Conservation (phyloP, 768 basidiomycete genomes). For the Pleurotus djamor region DNA sequence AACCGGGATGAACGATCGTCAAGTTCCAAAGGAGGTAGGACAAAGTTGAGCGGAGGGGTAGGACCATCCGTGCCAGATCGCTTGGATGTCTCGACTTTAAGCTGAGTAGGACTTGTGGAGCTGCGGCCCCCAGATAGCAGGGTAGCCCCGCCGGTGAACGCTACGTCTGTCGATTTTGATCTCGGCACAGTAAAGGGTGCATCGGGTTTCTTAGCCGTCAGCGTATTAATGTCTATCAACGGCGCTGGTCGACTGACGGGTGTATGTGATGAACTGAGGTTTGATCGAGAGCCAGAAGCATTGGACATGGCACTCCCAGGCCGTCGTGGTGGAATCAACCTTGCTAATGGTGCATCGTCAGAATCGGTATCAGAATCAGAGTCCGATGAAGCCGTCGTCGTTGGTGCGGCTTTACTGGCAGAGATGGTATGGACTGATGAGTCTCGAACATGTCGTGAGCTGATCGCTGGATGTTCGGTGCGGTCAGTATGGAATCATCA, state of each 20-base stretch:
- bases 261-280: background rate
- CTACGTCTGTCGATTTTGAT: background rate
- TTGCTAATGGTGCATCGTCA: constrained; percentile 65
- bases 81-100: background rate
- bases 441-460: constrained; percentile 22
- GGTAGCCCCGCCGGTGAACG: constrained; percentile 13
- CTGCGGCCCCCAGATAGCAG: constrained; percentile 11
- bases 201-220: constrained; percentile 23
- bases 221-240: constrained; percentile 48
- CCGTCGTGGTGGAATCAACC: constrained; percentile 57
- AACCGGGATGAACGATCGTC: constrained; percentile 2
- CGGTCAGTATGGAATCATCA: background rate
- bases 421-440: constrained; percentile 23
- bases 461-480: constrained; percentile 9
- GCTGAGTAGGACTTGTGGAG: background rate
- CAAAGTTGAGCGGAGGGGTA: background rate
- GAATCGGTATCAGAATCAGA: constrained; percentile 42
- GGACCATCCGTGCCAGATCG: background rate
- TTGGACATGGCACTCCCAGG: constrained; percentile 62
- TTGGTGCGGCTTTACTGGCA: constrained; percentile 1
- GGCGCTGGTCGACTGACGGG: constrained; percentile 20
- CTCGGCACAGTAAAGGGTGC: background rate
- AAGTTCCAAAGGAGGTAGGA: constrained; percentile 1
- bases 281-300: constrained; percentile 26
- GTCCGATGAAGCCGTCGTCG: constrained; percentile 19